A percentile compares a stretch with the other conserved stretches of the same genome.
Conservation (phyloP, 116 monocot genomes). For the Zostera marina region DNA sequence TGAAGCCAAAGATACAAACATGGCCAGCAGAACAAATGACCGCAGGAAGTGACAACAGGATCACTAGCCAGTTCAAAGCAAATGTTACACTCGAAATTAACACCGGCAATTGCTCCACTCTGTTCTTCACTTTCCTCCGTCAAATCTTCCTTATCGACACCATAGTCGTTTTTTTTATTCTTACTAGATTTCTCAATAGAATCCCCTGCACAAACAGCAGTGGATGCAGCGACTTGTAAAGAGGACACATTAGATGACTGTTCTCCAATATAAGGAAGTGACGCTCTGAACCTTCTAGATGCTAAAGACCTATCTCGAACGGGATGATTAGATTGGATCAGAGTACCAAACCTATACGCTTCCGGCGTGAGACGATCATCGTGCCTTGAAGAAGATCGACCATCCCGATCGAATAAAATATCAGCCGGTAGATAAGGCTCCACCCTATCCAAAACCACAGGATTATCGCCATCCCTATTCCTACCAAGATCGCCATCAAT, state of each 20-base stretch:
- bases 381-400: constrained; percentile 2
- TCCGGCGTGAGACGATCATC: constrained; percentile 1
- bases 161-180: constrained; percentile 7
- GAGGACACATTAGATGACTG: neutral
- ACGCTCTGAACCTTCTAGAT: constrained; percentile 3
- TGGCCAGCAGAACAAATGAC: constrained; percentile 80
- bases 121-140: constrained; percentile 10
- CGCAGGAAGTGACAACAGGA: constrained; percentile 74
- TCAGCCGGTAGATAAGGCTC: constrained; percentile 2
- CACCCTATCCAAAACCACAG: neutral
- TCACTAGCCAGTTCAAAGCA: constrained; percentile 57
- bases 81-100: constrained; percentile 60
- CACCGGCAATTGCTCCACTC: constrained; percentile 8
- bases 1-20: constrained; percentile 72
- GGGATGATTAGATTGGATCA: constrained; percentile 9
- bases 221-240: neutral
- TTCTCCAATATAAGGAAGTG: neutral
- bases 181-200: constrained; percentile 8
- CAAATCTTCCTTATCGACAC: neutral
- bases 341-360: constrained; percentile 9
- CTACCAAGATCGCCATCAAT: neutral
- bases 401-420: constrained; percentile 1
- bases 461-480: neutral
- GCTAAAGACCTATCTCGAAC: neutral
- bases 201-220: neutral